These are phyloP conservation scores for Ceratocystis ficicola DNA, from an alignment of 2,329 filamentous ascomycete species.

Conservation along the genomic window DNA sequence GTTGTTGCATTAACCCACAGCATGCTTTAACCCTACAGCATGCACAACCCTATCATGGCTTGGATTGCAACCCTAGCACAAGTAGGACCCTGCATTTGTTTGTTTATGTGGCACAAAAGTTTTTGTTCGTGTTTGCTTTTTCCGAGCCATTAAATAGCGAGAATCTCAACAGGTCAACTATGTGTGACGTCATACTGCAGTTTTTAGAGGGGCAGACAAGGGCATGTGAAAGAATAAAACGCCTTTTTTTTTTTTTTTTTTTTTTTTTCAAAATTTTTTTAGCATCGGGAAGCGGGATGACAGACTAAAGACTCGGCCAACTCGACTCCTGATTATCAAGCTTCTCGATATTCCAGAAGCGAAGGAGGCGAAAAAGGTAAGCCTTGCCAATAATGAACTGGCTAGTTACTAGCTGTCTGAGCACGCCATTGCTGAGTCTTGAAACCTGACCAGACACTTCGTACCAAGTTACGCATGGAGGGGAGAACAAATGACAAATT, in stretches of 20 bases:
- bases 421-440: slow-evolving; percentile 4
- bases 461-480: not conserved
- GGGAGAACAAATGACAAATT: too few relatives aligned
- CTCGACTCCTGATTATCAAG: not conserved
- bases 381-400: too few relatives aligned
- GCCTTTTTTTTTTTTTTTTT: not conserved
- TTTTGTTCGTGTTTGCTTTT: not conserved
- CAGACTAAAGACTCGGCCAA: not conserved
- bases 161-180: not conserved
- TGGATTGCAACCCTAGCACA: not conserved
- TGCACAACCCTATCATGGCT: not conserved
- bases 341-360: not conserved
- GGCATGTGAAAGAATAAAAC: not conserved
- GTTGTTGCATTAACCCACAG: too few relatives aligned
- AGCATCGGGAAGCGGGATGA: not conserved
- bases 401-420: not conserved
- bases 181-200: not conserved
- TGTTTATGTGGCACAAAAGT: not conserved
- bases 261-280: not conserved
- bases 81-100: not conserved
- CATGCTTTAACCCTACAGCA: not conserved
- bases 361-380: not conserved
- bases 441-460: not conserved
- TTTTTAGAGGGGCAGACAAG: not conserved
- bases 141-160: not conserved